Evolutionary conservation across 352 stramenopile species (phyloP).

Genomic region (Phytophthora pini): DNA sequence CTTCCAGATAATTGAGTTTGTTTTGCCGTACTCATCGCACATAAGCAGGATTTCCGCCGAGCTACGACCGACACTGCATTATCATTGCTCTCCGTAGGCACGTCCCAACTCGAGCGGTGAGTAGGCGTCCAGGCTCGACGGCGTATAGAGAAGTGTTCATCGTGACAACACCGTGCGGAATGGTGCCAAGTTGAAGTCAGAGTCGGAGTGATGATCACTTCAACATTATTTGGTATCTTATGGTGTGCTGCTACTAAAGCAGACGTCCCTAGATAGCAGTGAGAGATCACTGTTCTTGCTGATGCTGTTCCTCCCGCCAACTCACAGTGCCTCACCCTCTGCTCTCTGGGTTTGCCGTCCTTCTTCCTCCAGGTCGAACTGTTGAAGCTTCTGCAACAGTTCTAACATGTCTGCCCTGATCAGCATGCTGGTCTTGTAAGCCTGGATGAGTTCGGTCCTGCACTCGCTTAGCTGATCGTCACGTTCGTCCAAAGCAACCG

Average conservation of each 20-base stretch:
- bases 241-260: no score
- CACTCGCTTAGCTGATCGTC: constrained; percentile 8
- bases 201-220: background rate
- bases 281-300: background rate
- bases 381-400: constrained; percentile 8
- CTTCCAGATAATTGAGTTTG: no score
- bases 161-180: background rate
- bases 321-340: background rate
- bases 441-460: constrained; percentile 11
- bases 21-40: no score
- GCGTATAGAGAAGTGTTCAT: background rate
- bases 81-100: no score
- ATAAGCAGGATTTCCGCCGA: no score
- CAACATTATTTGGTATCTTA: background rate
- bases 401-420: constrained; percentile 18
- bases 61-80: no score
- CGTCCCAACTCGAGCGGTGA: no score
- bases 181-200: background rate
- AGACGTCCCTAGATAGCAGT: no score
- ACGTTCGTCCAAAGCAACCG: constrained; percentile 8
- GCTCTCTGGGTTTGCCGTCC: background rate
- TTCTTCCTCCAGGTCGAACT: background rate
- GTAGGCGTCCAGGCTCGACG: background rate
- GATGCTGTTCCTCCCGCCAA: background rate
- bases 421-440: constrained; percentile 19